phyloP scores from a whole-genome alignment of 352 stramenopile species.

The Pythium insidiosum region DNA sequence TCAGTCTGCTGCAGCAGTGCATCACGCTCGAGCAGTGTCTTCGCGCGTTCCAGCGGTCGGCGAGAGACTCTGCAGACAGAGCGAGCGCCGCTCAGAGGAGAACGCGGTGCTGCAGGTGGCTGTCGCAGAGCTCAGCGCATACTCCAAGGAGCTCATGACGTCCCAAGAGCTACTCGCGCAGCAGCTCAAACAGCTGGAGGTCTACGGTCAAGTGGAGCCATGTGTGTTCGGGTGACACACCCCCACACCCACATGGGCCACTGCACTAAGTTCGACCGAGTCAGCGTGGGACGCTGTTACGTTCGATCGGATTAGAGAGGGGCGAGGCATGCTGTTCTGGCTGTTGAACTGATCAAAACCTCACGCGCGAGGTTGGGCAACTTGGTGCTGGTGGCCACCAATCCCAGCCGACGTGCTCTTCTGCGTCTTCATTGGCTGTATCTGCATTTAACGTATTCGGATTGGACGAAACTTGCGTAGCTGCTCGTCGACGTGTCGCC shows the following conservation, averaged over 20 bases:
- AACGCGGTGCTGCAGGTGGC: constrained; percentile 39
- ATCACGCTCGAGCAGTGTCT: constrained; percentile 46
- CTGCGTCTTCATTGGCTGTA: no score
- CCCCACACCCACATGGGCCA: constrained; percentile 8
- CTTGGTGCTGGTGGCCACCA: no score
- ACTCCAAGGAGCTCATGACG: constrained; percentile 32
- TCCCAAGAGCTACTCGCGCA: constrained; percentile 37
- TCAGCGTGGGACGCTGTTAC: no score
- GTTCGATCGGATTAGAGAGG: no score
- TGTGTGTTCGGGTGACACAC: constrained; percentile 32
- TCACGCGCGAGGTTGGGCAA: no score
- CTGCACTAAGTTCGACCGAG: constrained; percentile 3
- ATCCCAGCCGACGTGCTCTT: no score
- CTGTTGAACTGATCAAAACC: no score
- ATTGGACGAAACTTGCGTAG: no score
- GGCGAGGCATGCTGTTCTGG: no score
- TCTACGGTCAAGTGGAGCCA: constrained; percentile 24
- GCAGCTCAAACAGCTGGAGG: constrained; percentile 44
- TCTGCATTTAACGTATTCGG: no score
- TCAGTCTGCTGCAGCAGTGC: constrained; percentile 42
- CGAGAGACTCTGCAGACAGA: constrained; percentile 22
- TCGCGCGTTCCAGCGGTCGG: constrained; percentile 23
- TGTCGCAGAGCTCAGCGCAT: constrained; percentile 40
- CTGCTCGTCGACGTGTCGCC: no score
- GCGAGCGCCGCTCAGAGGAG: constrained; percentile 33